Percentiles rank a stretch among this genome's conserved stretches.
Evolutionary conservation across 2,329 filamentous ascomycete species (phyloP).

Genomic region (Sporothrix humicola): DNA sequence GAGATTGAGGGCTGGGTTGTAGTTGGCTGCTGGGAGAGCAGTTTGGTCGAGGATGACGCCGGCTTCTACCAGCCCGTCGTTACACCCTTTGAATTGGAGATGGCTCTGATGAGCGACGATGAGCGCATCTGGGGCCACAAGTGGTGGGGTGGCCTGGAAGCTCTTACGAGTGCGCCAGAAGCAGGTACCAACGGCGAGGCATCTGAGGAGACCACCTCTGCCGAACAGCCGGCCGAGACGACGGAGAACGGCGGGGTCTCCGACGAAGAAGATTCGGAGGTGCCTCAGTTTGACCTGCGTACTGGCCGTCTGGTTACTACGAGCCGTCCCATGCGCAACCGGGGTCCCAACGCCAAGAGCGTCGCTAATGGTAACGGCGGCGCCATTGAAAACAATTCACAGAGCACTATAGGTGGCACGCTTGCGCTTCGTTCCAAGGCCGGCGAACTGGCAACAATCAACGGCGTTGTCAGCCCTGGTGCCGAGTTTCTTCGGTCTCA

Average conservation of each 20-base stretch:
- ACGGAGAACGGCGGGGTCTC: slow-evolving; percentile 41
- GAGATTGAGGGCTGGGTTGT: slow-evolving; percentile 97
- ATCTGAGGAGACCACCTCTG: not conserved
- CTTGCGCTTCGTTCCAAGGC: slow-evolving; percentile 64
- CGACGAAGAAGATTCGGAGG: slow-evolving; percentile 70
- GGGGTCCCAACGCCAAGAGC: slow-evolving; percentile 1
- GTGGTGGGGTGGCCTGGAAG: slow-evolving; percentile 88
- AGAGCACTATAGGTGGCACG: slow-evolving; percentile 49
- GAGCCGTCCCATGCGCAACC: slow-evolving; percentile 72
- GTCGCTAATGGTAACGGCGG: slow-evolving; percentile 31
- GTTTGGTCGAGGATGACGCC: slow-evolving; percentile 79
- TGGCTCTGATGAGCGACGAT: slow-evolving; percentile 76
- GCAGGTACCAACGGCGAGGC: slow-evolving; percentile 29
- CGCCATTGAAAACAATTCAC: slow-evolving; percentile 36
- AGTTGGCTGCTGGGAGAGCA: slow-evolving; percentile 97
- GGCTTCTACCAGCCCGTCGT: slow-evolving; percentile 88
- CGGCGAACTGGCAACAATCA: slow-evolving; percentile 75
- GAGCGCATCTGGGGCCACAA: slow-evolving; percentile 82
- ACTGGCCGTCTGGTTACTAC: slow-evolving; percentile 83
- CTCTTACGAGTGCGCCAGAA: slow-evolving; percentile 50
- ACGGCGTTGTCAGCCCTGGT: slow-evolving; percentile 86
- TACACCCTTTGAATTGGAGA: slow-evolving; percentile 89
- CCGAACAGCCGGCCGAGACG: slow-evolving; percentile 34
- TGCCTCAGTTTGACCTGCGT: slow-evolving; percentile 89
- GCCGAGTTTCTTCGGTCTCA: slow-evolving; percentile 84